Evolutionary conservation across 2,329 filamentous ascomycete genomes (phyloP).

Genomic region (Pestalotiopsis sp.): DNA sequence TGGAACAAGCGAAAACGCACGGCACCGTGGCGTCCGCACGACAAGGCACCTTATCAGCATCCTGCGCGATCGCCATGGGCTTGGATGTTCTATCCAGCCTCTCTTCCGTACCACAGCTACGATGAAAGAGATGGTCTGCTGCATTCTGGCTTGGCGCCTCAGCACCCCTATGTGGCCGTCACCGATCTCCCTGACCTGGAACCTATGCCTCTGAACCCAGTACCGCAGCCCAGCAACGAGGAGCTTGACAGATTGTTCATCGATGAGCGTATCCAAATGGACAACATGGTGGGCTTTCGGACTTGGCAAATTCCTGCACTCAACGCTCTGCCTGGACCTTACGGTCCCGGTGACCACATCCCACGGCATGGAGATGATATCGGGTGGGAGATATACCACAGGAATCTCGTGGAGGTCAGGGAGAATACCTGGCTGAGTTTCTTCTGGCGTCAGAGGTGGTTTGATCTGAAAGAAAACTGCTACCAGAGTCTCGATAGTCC

Average conservation of each 20-base stretch:
- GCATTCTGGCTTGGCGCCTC: constrained; percentile 10
- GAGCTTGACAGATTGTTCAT: constrained; percentile 8
- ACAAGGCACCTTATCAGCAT: neutral
- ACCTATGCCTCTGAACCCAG: neutral
- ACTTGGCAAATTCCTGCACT: constrained; percentile 11
- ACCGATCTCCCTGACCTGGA: neutral
- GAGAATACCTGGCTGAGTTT: constrained; percentile 6
- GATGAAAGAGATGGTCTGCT: neutral
- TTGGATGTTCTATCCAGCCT: constrained; percentile 1
- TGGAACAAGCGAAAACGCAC: neutral
- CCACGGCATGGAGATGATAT: neutral
- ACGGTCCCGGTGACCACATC: neutral
- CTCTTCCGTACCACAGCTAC: neutral
- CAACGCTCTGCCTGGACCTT: neutral
- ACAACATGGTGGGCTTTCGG: neutral
- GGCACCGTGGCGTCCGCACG: neutral
- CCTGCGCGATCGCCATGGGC: constrained; percentile 12
- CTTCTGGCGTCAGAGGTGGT: constrained; percentile 5
- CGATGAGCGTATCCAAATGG: constrained; percentile 6
- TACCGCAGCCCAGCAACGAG: neutral
- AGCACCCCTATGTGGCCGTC: neutral
- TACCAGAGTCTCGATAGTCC: neutral
- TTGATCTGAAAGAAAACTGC: constrained; percentile 7
- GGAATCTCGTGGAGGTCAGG: neutral
- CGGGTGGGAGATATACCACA: neutral